Base-by-base conservation (phyloP, 176 grass and related monocot species). In the Rhynchospora pubera region DNA sequence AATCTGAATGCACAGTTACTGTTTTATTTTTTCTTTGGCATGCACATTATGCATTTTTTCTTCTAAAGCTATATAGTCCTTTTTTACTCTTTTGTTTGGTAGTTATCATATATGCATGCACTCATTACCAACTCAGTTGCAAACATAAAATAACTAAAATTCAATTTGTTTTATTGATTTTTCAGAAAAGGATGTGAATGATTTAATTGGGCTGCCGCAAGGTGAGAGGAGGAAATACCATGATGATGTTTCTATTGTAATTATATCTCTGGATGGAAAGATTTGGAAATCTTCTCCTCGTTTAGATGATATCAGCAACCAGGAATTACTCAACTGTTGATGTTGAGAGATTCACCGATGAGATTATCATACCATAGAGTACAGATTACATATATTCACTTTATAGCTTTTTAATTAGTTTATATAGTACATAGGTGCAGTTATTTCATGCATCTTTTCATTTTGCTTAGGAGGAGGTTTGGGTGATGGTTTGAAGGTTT, bases 171-270 rank as follows among this genome's bases (percentile, higher is more conserved):
- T 22, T 45, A 45, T 67, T 15, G 19, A 46, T 28, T 32, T 32
- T 74, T 45, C 60, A 98, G 95, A 90, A 7, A 90, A 94, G 87
- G 87, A 80, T 58, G 81, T 94, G 75, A 83, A 90, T 69, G 90
- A 94, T 79, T 85, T 98, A 79, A 85, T 98, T 0, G 85, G 89
- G 57, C 71, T 98, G 48, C 58, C 86, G 0, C 90, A 91, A 65
- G 96, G 96, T 28, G 92, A 89, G 15, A 81, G 92, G 0, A 86
- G 92, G 7, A 83, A 47, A 10, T 98, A 94, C 58, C 90, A 94
- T 30, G 96, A 94, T 14, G 92, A 94, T 47, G 87, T 98, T 66
- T 98, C 95, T 74, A 93, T 98, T 80, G 86, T 98, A 30, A 91
- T 98, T 63, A 78, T 98, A 81, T 93, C 96, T 2, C 11, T 98